phyloP scores from a whole-genome alignment of 805 yeast species.

The Saturnispora serradocipensis region DNA sequence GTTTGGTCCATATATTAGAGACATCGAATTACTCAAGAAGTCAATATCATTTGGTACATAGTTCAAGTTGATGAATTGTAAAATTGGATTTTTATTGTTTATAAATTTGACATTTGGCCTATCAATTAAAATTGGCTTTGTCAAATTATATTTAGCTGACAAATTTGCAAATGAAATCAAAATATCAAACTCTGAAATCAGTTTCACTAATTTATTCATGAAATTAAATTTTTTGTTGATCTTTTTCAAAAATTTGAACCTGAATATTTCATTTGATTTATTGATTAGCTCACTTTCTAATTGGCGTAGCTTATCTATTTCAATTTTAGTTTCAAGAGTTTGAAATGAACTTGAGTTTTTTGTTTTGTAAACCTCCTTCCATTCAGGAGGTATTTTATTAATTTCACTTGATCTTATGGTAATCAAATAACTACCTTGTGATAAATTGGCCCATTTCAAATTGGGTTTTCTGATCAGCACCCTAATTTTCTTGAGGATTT shows the following conservation, averaged over 20 bases:
- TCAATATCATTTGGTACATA: constrained; percentile 62
- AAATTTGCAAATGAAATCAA: constrained; percentile 57
- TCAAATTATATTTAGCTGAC: constrained; percentile 37
- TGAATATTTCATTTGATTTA: constrained; percentile 40
- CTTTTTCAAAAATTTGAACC: constrained; percentile 27
- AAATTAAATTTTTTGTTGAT: constrained; percentile 31
- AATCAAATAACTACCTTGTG: constrained; percentile 60
- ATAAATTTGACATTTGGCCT: constrained; percentile 39
- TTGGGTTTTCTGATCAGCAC: constrained; percentile 25
- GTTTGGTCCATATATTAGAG: constrained; percentile 76
- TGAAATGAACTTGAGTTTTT: constrained; percentile 62
- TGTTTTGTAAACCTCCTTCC: constrained; percentile 71
- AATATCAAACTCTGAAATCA: constrained; percentile 55
- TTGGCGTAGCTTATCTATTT: constrained; percentile 45
- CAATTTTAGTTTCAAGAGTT: constrained; percentile 42
- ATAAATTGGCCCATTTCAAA: constrained; percentile 8
- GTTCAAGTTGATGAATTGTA: constrained; percentile 14
- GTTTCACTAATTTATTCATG: constrained; percentile 35
- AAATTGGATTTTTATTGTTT: constrained; percentile 40
- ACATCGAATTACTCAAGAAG: constrained; percentile 26
- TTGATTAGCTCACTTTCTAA: constrained; percentile 42
- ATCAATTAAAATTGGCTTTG: constrained; percentile 43
- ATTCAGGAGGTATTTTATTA: constrained; percentile 54
- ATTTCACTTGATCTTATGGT: constrained; percentile 60
- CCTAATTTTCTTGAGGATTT: constrained; percentile 43